Percentiles rank a stretch among this genome's conserved stretches.
phyloP scores from a whole-genome alignment of 1,284 basidiomycete species.

The Laetiporus sulphureus region DNA sequence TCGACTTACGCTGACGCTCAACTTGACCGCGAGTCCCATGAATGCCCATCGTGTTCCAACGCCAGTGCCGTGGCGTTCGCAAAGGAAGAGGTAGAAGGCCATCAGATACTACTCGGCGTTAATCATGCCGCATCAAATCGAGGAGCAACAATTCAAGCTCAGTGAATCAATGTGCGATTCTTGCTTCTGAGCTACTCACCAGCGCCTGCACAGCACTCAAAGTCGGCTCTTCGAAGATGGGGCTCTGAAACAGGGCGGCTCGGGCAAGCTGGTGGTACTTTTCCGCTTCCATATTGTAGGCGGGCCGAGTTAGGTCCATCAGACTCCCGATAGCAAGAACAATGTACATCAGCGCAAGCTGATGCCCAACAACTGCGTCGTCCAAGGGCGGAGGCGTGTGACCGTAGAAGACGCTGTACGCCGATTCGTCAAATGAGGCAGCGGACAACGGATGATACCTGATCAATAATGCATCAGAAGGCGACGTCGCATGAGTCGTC shows the following conservation, averaged over 20 bases:
- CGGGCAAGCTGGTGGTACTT: conserved; percentile 72
- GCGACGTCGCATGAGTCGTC: too few relatives aligned
- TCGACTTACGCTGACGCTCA: conserved; percentile 66
- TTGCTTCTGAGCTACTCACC: conserved; percentile 38
- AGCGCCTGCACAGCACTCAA: conserved; percentile 65
- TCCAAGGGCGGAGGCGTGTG: conserved; percentile 39
- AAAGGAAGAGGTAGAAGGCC: conserved; percentile 70
- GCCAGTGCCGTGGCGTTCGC: conserved; percentile 64
- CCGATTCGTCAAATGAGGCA: conserved; percentile 58
- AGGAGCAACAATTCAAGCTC: too few relatives aligned
- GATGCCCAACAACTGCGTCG: conserved; percentile 56
- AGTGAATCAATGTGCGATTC: not conserved
- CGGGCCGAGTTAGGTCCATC: conserved; percentile 55
- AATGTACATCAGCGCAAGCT: conserved; percentile 69
- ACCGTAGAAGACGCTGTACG: conserved; percentile 58
- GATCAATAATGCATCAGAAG: conserved; percentile 1
- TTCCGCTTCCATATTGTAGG: conserved; percentile 71
- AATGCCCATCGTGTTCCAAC: conserved; percentile 72
- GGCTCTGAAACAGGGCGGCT: conserved; percentile 64
- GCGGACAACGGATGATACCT: conserved; percentile 71
- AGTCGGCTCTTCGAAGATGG: conserved; percentile 69
- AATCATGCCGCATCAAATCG: not conserved
- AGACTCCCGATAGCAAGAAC: conserved; percentile 68
- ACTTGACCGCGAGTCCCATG: conserved; percentile 72
- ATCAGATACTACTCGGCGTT: conserved; percentile 55